Base-by-base conservation (phyloP, 2,329 filamentous ascomycete species). In the Cladosporium cucumerinum region DNA sequence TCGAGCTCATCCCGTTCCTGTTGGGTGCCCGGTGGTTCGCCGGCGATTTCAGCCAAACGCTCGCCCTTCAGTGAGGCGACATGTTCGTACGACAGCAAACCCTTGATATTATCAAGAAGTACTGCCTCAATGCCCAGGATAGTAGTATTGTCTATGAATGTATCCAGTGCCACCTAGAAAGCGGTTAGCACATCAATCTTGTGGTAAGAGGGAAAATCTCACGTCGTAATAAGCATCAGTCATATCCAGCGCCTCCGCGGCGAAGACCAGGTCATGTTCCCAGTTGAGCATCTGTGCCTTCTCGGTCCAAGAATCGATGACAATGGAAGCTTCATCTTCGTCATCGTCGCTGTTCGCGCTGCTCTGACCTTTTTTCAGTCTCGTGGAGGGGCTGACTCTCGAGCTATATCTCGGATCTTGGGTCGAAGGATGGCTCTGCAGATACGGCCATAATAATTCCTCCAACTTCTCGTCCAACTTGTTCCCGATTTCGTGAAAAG, bases 381-480 rank as follows among this genome's bases (percentile, higher is more conserved):
- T 23, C 46, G 18, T 51, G 46, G 6, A 2, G 23, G 21, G 14
- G 46, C 46, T 51, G 46, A 51, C 46, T 7, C 46, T 16, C 12
- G 23, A 51, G 46, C 18, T 51, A 25, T 51, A 60, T 5, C n/a
- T 60, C 34, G 34, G 34, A n/a, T 49, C 46, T 21, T 60, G 39
- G 26, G 39, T 49, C n/a, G 25, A 34, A 21, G 25, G 57, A 49
- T 43, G 39, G 26, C 57, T 60, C n/a, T 43, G 25, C 14, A 21
- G 26, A 36, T 60, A 60, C 23, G 57, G 57, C 57, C 57, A 60
- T 12, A 60, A 21, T 26, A 60, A 36, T 25, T 60, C 57, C 16
- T 60, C 34, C 26, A 60, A 21, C 34, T 48, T 60, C n/a, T 43
- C 14, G 11, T 49, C 57, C 23, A 60, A 21, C 26, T 28, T 43